Evolutionary conservation across 2,329 filamentous ascomycete species (phyloP), one percentile per base, ranked within the genome.

Genomic region (Ustulina deusta): DNA sequence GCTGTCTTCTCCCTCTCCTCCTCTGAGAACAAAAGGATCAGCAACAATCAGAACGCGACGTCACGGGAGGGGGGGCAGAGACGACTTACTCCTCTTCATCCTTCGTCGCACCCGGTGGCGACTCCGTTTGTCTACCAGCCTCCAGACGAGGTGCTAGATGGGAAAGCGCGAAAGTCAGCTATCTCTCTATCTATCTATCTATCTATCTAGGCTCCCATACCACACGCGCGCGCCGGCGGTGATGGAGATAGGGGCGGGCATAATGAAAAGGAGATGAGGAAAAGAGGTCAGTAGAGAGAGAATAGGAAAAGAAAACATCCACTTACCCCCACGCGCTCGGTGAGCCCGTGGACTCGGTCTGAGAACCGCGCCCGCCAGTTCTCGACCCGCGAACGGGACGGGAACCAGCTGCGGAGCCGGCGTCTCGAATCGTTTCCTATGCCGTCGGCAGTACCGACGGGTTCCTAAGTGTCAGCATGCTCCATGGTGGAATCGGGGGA

Each of bases 361-460:
- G 15, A 20, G 49, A 15, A 52, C 4, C 27, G 25, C 49, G 49
- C 49, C 27, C 49, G 49, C 49, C 49, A 52, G 27, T 52, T 20
- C 13, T 20, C 49, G 49, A 52, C 27, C 49, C 49, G 49, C 27
- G 49, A 5, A 2, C 17, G 27, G 49, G 27, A n/a, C 49, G 49
- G 29, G 6, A 52, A 13, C 49, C 5, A 20, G 27, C 49, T 13
- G 27, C 27, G 49, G 25, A 52, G 49, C 17, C 13, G 49, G 49
- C 29, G 27, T 52, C 49, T 20, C 49, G 27, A 5, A 20, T 10
- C 6, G 6, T 42, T n/a, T 25, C 46, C 46, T 17, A 34, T 10
- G 15, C 5, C 27, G 25, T 52, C 27, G 49, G 49, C 17, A n/a
- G 17, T 3, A 27, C 27, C 27, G 49, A 52, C 29, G 25, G 15